These are phyloP conservation scores for Lachnellula subtilissima DNA, from an alignment of 2,329 filamentous ascomycete species.

Conservation along the genomic window DNA sequence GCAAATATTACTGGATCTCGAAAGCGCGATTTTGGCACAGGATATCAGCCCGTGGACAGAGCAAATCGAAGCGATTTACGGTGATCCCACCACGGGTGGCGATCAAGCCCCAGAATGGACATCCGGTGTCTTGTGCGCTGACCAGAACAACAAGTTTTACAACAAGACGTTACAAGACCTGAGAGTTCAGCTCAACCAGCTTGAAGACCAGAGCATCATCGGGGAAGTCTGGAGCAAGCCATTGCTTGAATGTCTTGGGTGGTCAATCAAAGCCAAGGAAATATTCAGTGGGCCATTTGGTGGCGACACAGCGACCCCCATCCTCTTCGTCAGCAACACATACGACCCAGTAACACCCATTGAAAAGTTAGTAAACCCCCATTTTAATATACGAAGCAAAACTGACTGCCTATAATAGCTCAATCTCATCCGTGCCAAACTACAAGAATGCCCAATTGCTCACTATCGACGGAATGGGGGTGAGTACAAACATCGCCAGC, in stretches of 20 bases:
- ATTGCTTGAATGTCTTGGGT: neutral
- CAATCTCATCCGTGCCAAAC: neutral
- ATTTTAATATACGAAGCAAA: neutral
- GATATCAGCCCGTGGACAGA: neutral
- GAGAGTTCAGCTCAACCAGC: neutral
- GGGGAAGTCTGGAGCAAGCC: slow-evolving; percentile 1
- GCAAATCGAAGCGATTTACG: neutral
- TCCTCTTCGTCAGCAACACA: slow-evolving; percentile 1
- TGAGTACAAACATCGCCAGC: neutral
- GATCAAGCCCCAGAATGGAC: neutral
- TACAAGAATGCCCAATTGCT: slow-evolving; percentile 1
- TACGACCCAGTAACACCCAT: slow-evolving; percentile 1
- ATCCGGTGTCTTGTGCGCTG: neutral
- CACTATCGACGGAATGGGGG: neutral
- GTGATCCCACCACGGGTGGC: neutral
- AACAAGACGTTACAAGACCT: neutral
- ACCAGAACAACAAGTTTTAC: slow-evolving; percentile 4
- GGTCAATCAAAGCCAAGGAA: neutral
- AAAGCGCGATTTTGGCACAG: neutral
- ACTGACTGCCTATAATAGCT: neutral
- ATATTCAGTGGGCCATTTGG: neutral
- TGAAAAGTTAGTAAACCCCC: neutral
- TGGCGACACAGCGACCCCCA: neutral
- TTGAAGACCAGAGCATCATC: slow-evolving; percentile 3
- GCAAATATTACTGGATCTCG: neutral